Base-by-base conservation (phyloP, 192 early-diverging fungal genomes). In the Phycomyces blakesleeanus region DNA sequence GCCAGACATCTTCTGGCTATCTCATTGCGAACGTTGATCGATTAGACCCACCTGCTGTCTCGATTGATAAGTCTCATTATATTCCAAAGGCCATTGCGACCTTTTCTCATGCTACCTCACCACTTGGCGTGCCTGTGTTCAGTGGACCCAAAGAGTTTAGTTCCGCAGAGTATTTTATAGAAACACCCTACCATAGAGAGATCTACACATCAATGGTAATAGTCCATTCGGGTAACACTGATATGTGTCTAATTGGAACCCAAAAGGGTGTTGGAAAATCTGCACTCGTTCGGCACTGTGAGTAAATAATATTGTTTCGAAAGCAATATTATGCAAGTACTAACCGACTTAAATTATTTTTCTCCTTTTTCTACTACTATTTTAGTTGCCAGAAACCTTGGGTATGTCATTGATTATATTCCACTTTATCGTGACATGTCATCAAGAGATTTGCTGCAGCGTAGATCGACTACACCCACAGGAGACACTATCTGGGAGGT, bases 351-450 rank as follows among this genome's bases (percentile, higher is more conserved):
- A n/a, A n/a, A n/a, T n/a, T n/a, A n/a, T n/a, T n/a, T n/a, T n/a
- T n/a, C n/a, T n/a, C n/a, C n/a, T 47, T 20, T 40, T 60, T 38
- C 14, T 29, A 18, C n/a, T 8, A 29, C 18, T 44, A 49, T 50
- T 51, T 2, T 62, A 62, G 60, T 76, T 42, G 74, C 68, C 8
- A 41, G 64, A 34, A 72, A 66, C 38, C 57, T 70, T 34, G 83
- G 85, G 0, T 87, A 89, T 57, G 74, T 71, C 41, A 77, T 85
- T 38, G 88, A 91, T 55, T 88, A 79, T 56, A 83, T 93, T 39
- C 89, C 87, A 9, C 59, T 91, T 7, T 90, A 85, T 69, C 82
- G 83, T 47, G 91, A 93, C 64, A 91, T 93, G 87, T 89, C 88
- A 5, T 83, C 91, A 5, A 77, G 91, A 15, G 89, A 91, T 67